These are phyloP conservation scores for Echites panduratus DNA, from an alignment of 257 asterid genomes.

Conservation along the genomic window DNA sequence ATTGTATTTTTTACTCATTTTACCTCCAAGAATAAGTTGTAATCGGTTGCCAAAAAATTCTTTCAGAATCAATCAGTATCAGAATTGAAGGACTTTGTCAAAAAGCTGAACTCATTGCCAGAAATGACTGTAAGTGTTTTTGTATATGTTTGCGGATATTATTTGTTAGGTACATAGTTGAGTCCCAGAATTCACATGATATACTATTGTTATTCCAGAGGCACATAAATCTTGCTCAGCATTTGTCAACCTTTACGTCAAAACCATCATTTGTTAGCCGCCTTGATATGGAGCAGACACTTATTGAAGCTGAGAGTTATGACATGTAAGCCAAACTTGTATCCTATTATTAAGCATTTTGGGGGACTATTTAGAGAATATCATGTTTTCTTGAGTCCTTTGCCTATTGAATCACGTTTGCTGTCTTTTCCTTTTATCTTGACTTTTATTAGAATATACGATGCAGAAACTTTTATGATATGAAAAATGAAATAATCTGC, in stretches of 20 bases:
- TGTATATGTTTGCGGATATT: background rate
- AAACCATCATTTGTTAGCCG: conserved; percentile 74
- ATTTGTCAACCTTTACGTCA: conserved; percentile 76
- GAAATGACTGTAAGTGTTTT: conserved; percentile 86
- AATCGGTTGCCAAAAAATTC: conserved; percentile 21
- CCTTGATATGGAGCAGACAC: conserved; percentile 95
- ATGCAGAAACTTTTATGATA: conserved; percentile 1
- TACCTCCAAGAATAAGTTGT: conserved; percentile 8
- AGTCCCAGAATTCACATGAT: conserved; percentile 20
- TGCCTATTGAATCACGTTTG: background rate
- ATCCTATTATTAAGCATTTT: background rate
- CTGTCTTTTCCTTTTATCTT: background rate
- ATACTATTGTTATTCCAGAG: conserved; percentile 52
- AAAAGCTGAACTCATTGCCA: conserved; percentile 94
- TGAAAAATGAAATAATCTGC: background rate
- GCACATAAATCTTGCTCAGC: conserved; percentile 96
- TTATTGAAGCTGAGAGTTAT: conserved; percentile 88
- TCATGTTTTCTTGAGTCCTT: background rate
- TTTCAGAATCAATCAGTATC: conserved; percentile 86
- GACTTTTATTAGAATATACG: background rate
- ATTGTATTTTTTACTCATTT: background rate
- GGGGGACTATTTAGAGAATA: conserved; percentile 1
- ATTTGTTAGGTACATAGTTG: background rate
- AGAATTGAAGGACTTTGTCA: conserved; percentile 95
- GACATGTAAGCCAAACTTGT: conserved; percentile 58